A percentile compares a stretch with the other conserved stretches of the same genome.
Conservation (phyloP, 1,284 basidiomycete species). For the Trametes sp. region DNA sequence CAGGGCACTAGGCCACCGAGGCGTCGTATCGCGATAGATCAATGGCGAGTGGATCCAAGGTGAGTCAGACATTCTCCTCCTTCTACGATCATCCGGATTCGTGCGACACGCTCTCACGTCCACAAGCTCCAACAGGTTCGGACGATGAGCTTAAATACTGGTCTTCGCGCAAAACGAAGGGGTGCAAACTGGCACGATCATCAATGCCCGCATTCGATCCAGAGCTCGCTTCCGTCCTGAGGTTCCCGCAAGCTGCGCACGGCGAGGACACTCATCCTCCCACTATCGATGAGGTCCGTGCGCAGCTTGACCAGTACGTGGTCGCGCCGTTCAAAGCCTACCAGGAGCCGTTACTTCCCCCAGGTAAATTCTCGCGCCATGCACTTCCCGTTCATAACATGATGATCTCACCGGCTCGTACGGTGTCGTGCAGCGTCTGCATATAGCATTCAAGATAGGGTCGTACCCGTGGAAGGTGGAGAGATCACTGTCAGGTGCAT, state of each 20-base stretch:
- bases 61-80: too few species aligned
- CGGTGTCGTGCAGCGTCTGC: background rate
- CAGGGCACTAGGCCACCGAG: too few species aligned
- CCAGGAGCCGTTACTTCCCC: background rate
- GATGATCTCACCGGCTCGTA: background rate
- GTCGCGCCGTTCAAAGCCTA: background rate
- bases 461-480: slow-evolving; percentile 7
- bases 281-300: background rate
- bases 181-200: too few species aligned
- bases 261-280: background rate
- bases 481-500: slow-evolving; percentile 6
- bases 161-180: too few species aligned
- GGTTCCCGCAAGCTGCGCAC: background rate
- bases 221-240: background rate
- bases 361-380: background rate
- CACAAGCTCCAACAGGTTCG: too few species aligned
- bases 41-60: too few species aligned
- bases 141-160: too few species aligned
- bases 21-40: too few species aligned
- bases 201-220: background rate
- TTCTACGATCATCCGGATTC: too few species aligned
- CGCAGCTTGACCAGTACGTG: background rate
- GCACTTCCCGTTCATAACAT: too few species aligned
- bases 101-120: too few species aligned
- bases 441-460: slow-evolving; percentile 4